These are phyloP conservation scores for Penicillium rolfsii DNA, from an alignment of 2,329 filamentous ascomycete species.

Conservation along the genomic window DNA sequence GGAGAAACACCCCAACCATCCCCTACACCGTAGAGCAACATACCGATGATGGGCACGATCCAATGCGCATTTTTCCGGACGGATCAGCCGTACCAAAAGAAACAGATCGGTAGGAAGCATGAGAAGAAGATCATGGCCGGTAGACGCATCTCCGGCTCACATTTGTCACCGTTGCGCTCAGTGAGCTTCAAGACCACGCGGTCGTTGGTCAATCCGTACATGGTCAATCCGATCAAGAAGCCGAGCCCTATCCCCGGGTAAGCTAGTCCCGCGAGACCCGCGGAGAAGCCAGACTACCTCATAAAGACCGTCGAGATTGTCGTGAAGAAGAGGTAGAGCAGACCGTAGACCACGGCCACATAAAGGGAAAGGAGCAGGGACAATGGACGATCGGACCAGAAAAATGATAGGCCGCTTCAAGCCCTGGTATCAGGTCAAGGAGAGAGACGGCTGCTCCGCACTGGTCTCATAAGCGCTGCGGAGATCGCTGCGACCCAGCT, in stretches of 20 bases:
- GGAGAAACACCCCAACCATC: conserved; percentile 54
- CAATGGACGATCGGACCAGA: conserved; percentile 55
- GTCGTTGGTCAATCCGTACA: conserved; percentile 1
- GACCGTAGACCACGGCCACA: conserved; percentile 55
- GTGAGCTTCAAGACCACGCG: conserved; percentile 6
- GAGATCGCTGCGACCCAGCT: conserved; percentile 28
- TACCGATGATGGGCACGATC: conserved; percentile 51
- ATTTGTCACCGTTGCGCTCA: conserved; percentile 19
- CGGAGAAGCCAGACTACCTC: conserved; percentile 46
- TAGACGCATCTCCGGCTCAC: conserved; percentile 7
- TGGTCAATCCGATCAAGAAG: not conserved
- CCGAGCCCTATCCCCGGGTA: not conserved
- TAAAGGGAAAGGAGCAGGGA: conserved; percentile 55
- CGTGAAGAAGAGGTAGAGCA: conserved; percentile 57
- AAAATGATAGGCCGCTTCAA: conserved; percentile 41
- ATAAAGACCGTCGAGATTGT: conserved; percentile 55
- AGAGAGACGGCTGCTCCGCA: not conserved
- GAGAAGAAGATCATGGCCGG: conserved; percentile 4
- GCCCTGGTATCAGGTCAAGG: not conserved
- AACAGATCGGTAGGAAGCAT: conserved; percentile 7
- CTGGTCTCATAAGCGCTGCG: conserved; percentile 28
- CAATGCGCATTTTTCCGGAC: conserved; percentile 1
- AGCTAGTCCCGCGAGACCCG: conserved; percentile 31
- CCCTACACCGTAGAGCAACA: conserved; percentile 59
- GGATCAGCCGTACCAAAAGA: conserved; percentile 6